These are phyloP conservation scores for Clavispora carvajalis DNA, from an alignment of 805 yeast genomes.

Conservation along the genomic window DNA sequence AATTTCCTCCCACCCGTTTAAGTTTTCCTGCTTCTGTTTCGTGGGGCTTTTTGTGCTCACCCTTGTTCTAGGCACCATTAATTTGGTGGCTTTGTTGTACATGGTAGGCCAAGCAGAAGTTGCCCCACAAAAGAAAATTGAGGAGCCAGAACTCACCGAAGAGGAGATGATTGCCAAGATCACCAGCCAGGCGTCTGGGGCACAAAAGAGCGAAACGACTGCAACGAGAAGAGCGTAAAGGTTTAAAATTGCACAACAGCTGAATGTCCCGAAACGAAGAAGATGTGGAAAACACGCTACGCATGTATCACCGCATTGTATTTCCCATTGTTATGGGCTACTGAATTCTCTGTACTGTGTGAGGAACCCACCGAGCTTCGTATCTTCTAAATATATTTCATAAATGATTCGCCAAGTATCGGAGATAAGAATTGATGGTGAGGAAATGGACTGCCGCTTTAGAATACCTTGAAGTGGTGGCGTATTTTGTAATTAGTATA, in stretches of 20 bases:
- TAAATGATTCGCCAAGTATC: no score
- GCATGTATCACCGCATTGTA: no score
- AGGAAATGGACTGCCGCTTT: no score
- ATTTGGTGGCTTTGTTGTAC: constrained; percentile 25
- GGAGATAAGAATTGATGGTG: no score
- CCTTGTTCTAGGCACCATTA: constrained; percentile 38
- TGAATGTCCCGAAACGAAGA: no score
- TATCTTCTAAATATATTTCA: no score
- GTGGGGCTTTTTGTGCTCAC: constrained; percentile 37
- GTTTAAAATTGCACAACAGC: not conserved
- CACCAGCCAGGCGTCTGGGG: constrained; percentile 7
- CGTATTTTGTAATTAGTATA: no score
- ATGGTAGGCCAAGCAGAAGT: constrained; percentile 2
- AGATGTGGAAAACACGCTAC: no score
- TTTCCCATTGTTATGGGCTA: no score
- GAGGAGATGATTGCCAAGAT: constrained; percentile 8
- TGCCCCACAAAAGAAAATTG: constrained; percentile 1
- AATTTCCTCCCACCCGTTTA: constrained; percentile 43
- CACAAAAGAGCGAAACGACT: not conserved
- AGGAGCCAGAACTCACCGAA: constrained; percentile 6
- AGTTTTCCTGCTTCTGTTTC: constrained; percentile 44
- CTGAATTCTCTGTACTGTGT: no score
- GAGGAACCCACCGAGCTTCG: no score
- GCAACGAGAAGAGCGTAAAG: constrained; percentile 3
- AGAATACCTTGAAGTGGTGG: no score